phyloP scores from a whole-genome alignment of 352 stramenopile genomes.

The Globisporangium echinulatum region DNA sequence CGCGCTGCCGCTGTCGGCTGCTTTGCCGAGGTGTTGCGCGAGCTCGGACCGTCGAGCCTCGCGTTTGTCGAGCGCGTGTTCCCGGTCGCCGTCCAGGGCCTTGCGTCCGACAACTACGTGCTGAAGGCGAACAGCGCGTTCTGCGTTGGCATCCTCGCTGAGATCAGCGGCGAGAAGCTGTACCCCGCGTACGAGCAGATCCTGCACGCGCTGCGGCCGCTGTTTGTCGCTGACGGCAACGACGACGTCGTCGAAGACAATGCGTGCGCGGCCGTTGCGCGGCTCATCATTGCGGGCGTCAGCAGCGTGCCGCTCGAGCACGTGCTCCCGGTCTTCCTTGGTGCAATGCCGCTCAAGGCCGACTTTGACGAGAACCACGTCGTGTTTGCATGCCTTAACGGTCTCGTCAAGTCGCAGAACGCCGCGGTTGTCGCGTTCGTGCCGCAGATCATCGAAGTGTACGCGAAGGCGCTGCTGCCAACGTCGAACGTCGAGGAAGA shows the following conservation, averaged over 20 bases:
- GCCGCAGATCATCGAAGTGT: constrained; percentile 73
- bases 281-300: constrained; percentile 88
- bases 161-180: constrained; percentile 70
- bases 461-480: constrained; percentile 61
- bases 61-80: constrained; percentile 88
- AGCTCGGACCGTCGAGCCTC: constrained; percentile 75
- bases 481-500: constrained; percentile 68
- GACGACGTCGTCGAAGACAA: constrained; percentile 92
- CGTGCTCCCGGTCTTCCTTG: constrained; percentile 92
- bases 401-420: constrained; percentile 90
- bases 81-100: constrained; percentile 86
- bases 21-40: constrained; percentile 93
- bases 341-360: constrained; percentile 91
- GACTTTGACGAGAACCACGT: constrained; percentile 96
- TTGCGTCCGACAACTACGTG: constrained; percentile 89
- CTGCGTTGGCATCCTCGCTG: constrained; percentile 90
- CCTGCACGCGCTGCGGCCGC: constrained; percentile 85
- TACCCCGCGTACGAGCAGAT: constrained; percentile 87
- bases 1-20: constrained; percentile 92
- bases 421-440: constrained; percentile 60
- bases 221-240: constrained; percentile 87
- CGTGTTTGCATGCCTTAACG: constrained; percentile 92
- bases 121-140: constrained; percentile 94
- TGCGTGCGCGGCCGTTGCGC: constrained; percentile 86
- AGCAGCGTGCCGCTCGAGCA: constrained; percentile 85